Evolutionary conservation across 306 rosid genomes (phyloP), one percentile per base, ranked within the genome.

Genomic region (Mimosa bimucronata): DNA sequence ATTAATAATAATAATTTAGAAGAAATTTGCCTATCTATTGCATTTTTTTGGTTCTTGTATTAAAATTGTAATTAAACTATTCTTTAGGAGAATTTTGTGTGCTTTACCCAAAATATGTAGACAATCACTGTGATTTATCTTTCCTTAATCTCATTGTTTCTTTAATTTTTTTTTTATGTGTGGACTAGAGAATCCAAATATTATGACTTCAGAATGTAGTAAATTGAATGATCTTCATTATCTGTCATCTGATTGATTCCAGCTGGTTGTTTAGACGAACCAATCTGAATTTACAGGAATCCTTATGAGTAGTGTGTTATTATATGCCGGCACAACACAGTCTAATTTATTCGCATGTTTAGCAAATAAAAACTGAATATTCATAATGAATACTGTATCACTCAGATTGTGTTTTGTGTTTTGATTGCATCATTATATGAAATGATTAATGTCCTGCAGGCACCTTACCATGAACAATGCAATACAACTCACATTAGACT

Each of bases 291-390:
- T 25, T 60, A 34, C 19, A 14, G 28, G 29, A 21, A 48, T 61
- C 53, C 68, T 68, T 52, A 71, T 64, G 55, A 64, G 73, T 58
- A 19, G 16, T 26, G 41, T 76, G 76, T 72, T 53, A 29, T 11
- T 80, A 18, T 65, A 18, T 65, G 45, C 30, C 19, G 52, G 68
- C 67, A 9, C 62, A 41, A 45, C 44, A n/a, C 40, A 29, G 19
- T 66, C 41, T 61, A 71, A 19, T 64, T 37, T 18, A 65, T 15
- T 66, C 58, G 37, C 71, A 30, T 79, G 71, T 58, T 64, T 55
- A 61, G 42, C 34, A 42, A 21, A 45, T 29, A 21, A 65, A 34
- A 16, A n/a, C 67, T 62, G 41, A 62, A 44, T 12, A 9, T 71
- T 72, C 26, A 19, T 31, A 23, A 65, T 76, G 68, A 61, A 73